These are phyloP conservation scores for Rhododendron molle DNA, from an alignment of 148 eudicot species.

Conservation along the genomic window DNA sequence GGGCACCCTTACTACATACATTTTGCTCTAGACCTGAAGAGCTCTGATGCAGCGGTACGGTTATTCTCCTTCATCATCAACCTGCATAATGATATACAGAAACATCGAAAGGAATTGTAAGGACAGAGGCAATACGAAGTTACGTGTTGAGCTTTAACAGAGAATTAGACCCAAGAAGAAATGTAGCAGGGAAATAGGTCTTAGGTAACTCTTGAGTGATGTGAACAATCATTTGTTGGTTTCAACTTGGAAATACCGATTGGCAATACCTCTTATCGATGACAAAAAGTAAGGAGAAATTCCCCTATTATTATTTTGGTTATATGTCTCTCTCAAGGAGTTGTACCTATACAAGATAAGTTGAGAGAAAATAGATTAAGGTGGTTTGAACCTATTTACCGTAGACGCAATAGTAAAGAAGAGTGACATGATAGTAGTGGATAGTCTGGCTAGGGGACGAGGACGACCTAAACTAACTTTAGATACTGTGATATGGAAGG, in stretches of 20 bases:
- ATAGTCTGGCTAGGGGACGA: too few relatives aligned
- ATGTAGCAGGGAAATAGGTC: background rate
- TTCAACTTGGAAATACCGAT: background rate
- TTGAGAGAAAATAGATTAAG: too few relatives aligned
- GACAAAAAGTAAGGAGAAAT: background rate
- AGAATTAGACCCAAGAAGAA: background rate
- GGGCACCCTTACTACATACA: constrained; percentile 82
- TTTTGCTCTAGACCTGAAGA: constrained; percentile 10
- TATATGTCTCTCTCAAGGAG: background rate
- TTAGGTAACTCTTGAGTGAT: background rate
- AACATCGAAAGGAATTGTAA: background rate
- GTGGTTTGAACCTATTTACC: too few relatives aligned
- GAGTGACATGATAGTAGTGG: too few relatives aligned
- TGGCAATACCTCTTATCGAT: background rate
- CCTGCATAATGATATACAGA: background rate
- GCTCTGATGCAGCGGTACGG: constrained; percentile 43
- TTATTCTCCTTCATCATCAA: constrained; percentile 11
- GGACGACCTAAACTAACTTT: too few relatives aligned
- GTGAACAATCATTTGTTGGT: background rate
- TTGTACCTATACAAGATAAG: background rate
- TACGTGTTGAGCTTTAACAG: background rate
- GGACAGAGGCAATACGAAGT: background rate
- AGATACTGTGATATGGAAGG: too few relatives aligned
- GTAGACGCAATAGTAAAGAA: too few relatives aligned
- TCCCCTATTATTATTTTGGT: background rate